phyloP scores from a whole-genome alignment of 2,329 filamentous ascomycete species.

The Cordyceps cicadae region DNA sequence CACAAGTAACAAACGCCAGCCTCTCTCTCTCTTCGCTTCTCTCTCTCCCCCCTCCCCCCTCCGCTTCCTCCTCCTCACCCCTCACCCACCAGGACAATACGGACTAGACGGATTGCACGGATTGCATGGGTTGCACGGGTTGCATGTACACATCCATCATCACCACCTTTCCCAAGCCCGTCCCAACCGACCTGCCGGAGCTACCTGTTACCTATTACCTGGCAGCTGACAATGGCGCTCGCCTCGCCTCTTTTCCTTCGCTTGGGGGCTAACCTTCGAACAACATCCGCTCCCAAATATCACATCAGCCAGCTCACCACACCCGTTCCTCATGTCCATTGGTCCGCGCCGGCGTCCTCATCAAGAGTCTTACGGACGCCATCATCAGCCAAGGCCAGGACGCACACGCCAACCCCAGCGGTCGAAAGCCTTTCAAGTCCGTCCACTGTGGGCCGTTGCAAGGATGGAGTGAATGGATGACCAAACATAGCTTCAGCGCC shows the following conservation, averaged over 20 bases:
- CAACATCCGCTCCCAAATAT: not conserved
- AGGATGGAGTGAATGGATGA: not conserved
- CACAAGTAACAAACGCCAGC: not conserved
- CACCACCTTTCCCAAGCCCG: not conserved
- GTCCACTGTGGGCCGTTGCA: conserved; percentile 1
- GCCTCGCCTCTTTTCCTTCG: not conserved
- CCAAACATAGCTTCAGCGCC: conserved; percentile 4
- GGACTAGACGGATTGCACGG: no score
- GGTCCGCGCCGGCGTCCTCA: not conserved
- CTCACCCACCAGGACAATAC: not conserved
- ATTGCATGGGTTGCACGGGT: not conserved
- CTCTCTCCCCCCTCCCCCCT: not conserved
- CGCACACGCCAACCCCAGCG: not conserved
- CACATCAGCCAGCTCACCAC: conserved; percentile 4
- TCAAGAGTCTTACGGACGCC: not conserved
- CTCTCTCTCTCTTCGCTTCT: not conserved
- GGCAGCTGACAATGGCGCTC: conserved; percentile 8
- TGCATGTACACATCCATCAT: not conserved
- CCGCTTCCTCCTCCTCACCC: not conserved
- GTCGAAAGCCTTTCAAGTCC: not conserved
- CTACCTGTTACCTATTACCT: no score
- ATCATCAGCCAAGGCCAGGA: conserved; percentile 5
- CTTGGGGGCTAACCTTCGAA: conserved; percentile 2
- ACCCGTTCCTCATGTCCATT: not conserved
- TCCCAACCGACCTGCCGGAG: not conserved